These are phyloP conservation scores for Haemoproteus tartakovskyi DNA, from an alignment of 169 alveolate species.

Conservation along the genomic window DNA sequence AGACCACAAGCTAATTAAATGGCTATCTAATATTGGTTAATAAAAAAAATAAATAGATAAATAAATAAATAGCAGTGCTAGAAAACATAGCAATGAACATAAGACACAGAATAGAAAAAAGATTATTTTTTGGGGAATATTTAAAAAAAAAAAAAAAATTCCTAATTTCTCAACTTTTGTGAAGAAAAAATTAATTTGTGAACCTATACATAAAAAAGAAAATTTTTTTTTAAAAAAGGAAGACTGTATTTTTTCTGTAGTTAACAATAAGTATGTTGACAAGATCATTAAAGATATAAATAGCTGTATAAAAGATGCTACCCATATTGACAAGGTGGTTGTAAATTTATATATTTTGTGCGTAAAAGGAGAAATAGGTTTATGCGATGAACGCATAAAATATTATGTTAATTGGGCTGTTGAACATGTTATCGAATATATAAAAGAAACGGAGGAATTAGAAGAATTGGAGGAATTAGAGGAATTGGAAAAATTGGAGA, in stretches of 20 bases:
- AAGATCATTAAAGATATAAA: background rate
- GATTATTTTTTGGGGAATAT: too few species aligned
- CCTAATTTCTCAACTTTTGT: too few species aligned
- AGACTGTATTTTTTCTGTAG: conserved; percentile 7
- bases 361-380: conserved; percentile 41
- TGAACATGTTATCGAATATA: conserved; percentile 7
- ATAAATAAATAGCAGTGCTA: too few species aligned
- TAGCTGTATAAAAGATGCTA: background rate
- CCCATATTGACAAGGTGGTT: conserved; percentile 10
- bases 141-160: too few species aligned
- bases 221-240: conserved; percentile 22
- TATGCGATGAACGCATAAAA: conserved; percentile 24
- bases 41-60: too few species aligned
- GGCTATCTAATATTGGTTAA: too few species aligned
- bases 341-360: conserved; percentile 25
- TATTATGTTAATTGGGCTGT: conserved; percentile 12
- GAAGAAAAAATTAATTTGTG: conserved; percentile 16
- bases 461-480: background rate
- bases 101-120: too few species aligned
- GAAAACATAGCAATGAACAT: too few species aligned
- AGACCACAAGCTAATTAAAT: too few species aligned
- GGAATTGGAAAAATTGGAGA: background rate
- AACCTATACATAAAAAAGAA: conserved; percentile 2
- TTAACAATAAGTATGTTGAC: conserved; percentile 42
- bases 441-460: background rate